phyloP scores from a whole-genome alignment of 2,329 filamentous ascomycete genomes.

The Cordyceps cateniannulata region DNA sequence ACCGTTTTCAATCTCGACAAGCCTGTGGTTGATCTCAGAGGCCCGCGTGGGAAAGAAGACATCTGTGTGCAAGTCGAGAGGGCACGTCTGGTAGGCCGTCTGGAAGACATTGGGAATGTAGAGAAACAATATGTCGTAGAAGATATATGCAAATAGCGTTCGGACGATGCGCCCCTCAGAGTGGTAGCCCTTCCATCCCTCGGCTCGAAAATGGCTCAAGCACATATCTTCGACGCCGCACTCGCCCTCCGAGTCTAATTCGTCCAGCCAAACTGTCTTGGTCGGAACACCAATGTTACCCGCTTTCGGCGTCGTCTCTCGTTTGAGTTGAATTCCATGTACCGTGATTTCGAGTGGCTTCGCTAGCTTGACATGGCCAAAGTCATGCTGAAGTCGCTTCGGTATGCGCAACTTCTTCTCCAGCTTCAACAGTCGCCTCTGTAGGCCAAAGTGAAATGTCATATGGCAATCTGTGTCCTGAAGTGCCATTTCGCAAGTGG shows the following conservation, averaged over 20 bases:
- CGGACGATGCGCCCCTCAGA: conserved; percentile 84
- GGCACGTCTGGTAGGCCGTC: conserved; percentile 89
- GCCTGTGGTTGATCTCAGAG: conserved; percentile 79
- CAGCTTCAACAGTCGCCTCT: conserved; percentile 87
- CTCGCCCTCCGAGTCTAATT: conserved; percentile 59
- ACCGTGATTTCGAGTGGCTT: conserved; percentile 71
- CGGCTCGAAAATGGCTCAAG: conserved; percentile 71
- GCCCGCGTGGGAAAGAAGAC: conserved; percentile 82
- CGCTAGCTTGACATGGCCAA: conserved; percentile 73
- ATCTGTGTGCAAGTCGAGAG: conserved; percentile 87
- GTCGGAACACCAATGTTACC: conserved; percentile 42
- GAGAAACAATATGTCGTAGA: conserved; percentile 87
- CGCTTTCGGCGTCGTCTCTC: conserved; percentile 39
- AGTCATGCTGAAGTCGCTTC: conserved; percentile 85
- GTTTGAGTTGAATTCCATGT: conserved; percentile 71
- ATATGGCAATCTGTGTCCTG: conserved; percentile 86
- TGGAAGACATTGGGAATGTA: conserved; percentile 97
- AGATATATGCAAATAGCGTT: conserved; percentile 86
- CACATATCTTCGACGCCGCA: conserved; percentile 95
- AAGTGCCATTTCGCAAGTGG: conserved; percentile 79
- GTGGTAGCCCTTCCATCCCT: conserved; percentile 94
- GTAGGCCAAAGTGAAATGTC: conserved; percentile 89
- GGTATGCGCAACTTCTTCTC: conserved; percentile 79
- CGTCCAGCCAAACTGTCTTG: conserved; percentile 86
- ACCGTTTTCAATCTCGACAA: conserved; percentile 84